Conservation (phyloP, 805 yeast genomes). For the Metschnikowia vanudenii region DNA sequence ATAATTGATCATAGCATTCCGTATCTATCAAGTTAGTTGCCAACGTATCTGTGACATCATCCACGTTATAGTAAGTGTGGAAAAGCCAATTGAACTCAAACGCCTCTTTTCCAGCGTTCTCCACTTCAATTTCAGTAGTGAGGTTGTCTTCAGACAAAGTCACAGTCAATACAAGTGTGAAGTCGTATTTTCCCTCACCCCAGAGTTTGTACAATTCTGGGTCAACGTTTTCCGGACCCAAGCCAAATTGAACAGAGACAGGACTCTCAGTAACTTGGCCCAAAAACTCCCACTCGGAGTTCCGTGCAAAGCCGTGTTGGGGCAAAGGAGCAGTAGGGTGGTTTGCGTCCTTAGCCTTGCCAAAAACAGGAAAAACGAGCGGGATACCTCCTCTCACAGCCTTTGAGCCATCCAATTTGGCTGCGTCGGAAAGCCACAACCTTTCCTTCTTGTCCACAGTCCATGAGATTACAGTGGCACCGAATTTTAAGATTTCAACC, state of each 20-base stretch:
- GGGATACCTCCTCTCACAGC: slow-evolving; percentile 99
- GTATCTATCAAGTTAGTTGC: slow-evolving; percentile 79
- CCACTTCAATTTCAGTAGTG: slow-evolving; percentile 70
- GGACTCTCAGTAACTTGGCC: slow-evolving; percentile 75
- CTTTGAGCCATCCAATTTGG: slow-evolving; percentile 84
- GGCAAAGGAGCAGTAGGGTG: slow-evolving; percentile 69
- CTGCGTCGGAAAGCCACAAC: slow-evolving; percentile 76
- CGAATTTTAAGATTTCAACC: slow-evolving; percentile 74
- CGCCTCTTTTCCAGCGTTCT: slow-evolving; percentile 59
- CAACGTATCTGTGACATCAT: slow-evolving; percentile 73
- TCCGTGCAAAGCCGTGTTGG: slow-evolving; percentile 96
- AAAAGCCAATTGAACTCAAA: slow-evolving; percentile 92
- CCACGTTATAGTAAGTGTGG: slow-evolving; percentile 81
- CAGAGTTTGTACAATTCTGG: slow-evolving; percentile 58
- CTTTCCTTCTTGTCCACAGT: slow-evolving; percentile 64
- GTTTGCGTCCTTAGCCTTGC: slow-evolving; percentile 54
- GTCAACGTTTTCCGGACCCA: slow-evolving; percentile 81
- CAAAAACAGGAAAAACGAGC: slow-evolving; percentile 90
- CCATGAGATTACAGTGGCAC: slow-evolving; percentile 92
- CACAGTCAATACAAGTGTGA: slow-evolving; percentile 71
- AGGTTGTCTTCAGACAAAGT: slow-evolving; percentile 54
- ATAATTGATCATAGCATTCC: slow-evolving; percentile 71
- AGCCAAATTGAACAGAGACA: slow-evolving; percentile 78
- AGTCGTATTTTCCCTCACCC: slow-evolving; percentile 56
- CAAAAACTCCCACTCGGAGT: slow-evolving; percentile 86